Evolutionary conservation across 768 basidiomycete genomes (phyloP).

Genomic region (Sporobolomyces roseus): DNA sequence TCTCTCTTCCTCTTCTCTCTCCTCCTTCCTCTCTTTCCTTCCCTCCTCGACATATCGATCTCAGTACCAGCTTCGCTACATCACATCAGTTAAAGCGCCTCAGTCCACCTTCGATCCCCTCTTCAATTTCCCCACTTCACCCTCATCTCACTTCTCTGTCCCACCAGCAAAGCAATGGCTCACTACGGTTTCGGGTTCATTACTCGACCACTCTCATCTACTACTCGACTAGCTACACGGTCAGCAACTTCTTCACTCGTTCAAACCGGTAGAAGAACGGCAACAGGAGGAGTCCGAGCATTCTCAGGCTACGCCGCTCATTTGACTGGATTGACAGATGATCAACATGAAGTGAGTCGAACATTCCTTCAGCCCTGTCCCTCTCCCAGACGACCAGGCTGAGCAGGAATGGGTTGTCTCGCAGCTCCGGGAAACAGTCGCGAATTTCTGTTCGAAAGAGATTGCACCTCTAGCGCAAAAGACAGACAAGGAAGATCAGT

Average conservation of each 20-base stretch:
- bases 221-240: neutral
- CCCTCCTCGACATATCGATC: neutral
- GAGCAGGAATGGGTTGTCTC: neutral
- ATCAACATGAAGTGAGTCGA: conserved; percentile 68
- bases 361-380: neutral
- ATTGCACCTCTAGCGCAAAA: conserved; percentile 79
- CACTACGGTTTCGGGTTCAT: conserved; percentile 15
- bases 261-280: neutral
- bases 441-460: conserved; percentile 75
- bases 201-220: neutral
- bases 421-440: conserved; percentile 76
- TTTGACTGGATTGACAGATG: conserved; percentile 71
- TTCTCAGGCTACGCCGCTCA: conserved; percentile 62
- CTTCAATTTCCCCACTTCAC: no score
- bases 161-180: neutral
- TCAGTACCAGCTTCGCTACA: no score
- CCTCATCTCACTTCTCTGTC: neutral
- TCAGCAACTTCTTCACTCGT: neutral
- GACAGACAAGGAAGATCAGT: conserved; percentile 78
- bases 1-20: no score
- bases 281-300: no score
- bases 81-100: neutral
- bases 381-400: conserved; percentile 27
- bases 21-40: no score
- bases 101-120: neutral